Percentiles rank a stretch among this genome's conserved stretches.
phyloP scores from a whole-genome alignment of 352 stramenopile species.

The Globisporangium irregulare region DNA sequence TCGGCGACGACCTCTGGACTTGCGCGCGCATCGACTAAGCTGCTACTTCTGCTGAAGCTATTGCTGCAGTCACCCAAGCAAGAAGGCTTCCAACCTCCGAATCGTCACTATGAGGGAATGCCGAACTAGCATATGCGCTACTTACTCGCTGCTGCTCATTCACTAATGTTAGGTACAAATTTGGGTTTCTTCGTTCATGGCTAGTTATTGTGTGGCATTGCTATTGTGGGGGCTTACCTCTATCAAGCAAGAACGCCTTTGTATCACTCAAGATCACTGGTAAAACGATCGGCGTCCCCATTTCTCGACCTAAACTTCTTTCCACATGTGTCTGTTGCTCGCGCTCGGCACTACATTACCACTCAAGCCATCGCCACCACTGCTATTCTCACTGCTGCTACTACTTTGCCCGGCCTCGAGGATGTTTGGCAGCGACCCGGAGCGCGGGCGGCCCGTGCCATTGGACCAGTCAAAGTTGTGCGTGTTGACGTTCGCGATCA shows the following conservation, averaged over 20 bases:
- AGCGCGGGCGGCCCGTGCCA: conserved; percentile 30
- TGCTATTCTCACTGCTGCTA: not conserved
- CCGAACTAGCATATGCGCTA: not conserved
- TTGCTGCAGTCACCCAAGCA: no score
- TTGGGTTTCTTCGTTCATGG: not conserved
- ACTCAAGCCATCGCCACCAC: not conserved
- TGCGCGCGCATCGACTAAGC: conserved; percentile 75
- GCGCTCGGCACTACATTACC: conserved; percentile 3
- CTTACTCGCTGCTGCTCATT: not conserved
- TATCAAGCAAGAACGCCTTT: not conserved
- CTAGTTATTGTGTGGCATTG: not conserved
- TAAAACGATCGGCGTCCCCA: not conserved
- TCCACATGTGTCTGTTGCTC: conserved; percentile 23
- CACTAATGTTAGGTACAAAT: not conserved
- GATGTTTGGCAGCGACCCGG: conserved; percentile 34
- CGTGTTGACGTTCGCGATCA: conserved; percentile 72
- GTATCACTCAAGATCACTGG: not conserved
- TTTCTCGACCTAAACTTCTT: conserved; percentile 27
- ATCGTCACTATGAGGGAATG: not conserved
- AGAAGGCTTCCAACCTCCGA: not conserved
- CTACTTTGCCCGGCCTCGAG: conserved; percentile 15
- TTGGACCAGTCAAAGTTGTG: conserved; percentile 83
- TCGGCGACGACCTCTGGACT: conserved; percentile 96
- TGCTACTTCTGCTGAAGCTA: not conserved
- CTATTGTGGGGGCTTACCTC: not conserved